Percentiles rank a stretch among this genome's conserved stretches.
phyloP scores from a whole-genome alignment of 768 basidiomycete species.

The Candolleomyces aberdarensis region DNA sequence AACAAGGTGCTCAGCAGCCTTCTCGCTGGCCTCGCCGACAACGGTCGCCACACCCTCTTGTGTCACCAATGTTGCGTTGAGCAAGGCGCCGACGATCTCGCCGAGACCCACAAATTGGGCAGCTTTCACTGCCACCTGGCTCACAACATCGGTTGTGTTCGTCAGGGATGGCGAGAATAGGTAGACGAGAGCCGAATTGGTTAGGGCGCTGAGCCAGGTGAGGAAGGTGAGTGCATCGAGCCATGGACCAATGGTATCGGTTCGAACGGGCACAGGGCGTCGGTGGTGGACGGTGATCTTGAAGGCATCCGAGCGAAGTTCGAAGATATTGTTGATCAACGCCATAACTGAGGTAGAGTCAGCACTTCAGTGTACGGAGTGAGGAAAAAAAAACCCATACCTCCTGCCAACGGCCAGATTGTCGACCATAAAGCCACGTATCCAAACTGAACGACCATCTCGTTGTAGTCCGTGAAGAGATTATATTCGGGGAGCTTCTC shows the following conservation, averaged over 20 bases:
- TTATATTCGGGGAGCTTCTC: slow-evolving; percentile 78
- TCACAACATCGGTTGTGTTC: slow-evolving; percentile 13
- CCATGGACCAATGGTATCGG: slow-evolving; percentile 94
- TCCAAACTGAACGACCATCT: slow-evolving; percentile 96
- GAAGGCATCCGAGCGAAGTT: slow-evolving; percentile 91
- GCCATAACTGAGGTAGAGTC: slow-evolving; percentile 55
- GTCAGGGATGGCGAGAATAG: slow-evolving; percentile 62
- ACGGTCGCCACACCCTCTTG: not conserved
- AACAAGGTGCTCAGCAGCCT: slow-evolving; percentile 19
- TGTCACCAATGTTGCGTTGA: slow-evolving; percentile 3
- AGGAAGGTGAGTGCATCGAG: slow-evolving; percentile 83
- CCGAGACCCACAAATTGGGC: slow-evolving; percentile 12
- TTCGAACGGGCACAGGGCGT: slow-evolving; percentile 81
- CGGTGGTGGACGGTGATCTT: slow-evolving; percentile 87
- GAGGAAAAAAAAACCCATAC: slow-evolving; percentile 31
- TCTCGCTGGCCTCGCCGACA: slow-evolving; percentile 2
- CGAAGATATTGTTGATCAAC: slow-evolving; percentile 88
- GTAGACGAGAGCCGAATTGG: slow-evolving; percentile 88
- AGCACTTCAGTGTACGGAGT: not conserved
- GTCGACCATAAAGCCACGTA: slow-evolving; percentile 91
- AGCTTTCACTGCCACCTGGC: too few species aligned
- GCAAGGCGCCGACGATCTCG: not conserved
- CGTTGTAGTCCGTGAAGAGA: slow-evolving; percentile 85
- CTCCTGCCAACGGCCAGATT: slow-evolving; percentile 89
- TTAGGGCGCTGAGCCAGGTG: slow-evolving; percentile 85